Evolutionary conservation across 2,329 filamentous ascomycete species (phyloP), one percentile per base, ranked within the genome.

Genomic region (Waltergamsia citrina): DNA sequence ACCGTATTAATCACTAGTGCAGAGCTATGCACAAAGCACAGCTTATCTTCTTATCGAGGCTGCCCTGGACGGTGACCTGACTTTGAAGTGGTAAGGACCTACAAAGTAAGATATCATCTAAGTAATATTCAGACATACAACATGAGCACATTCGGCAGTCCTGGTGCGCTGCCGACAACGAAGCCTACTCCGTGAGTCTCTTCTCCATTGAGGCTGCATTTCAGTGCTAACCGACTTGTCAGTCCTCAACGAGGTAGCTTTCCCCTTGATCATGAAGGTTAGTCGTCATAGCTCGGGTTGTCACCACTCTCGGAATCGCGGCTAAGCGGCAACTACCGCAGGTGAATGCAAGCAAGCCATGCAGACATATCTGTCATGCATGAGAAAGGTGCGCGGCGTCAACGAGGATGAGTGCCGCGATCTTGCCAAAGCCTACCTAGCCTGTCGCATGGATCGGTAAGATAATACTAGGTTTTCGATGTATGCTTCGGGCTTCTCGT

Each of bases 341-440:
- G 85, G 86, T 51, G 92, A 98, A 65, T 98, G 92, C 70, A 95
- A 90, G 56, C 67, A 81, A 38, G 74, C 93, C 43, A 96, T 96
- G 76, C 73, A 73, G 38, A 71, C 70, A 34, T 98, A 98, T 53
- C 72, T 98, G 31, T 70, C 74, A 38, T 98, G 92, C 57, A 80
- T 98, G 54, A 92, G 88, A 54, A 81, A 75, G 41, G 78, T 81
- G 42, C 77, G 78, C 46, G 92, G 92, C 17, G 74, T 84, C 47
- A 96, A 96, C 53, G 83, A 92, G 43, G 71, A 85, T 41, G 78
- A 85, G 51, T 98, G 92, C 56, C 80, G 92, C 37, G 67, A 76
- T 50, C 61, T 95, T 35, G 88, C 88, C 39, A 96, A 95, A 63
- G 72, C 77, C 20, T 98, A 98, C 57, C 66, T 98, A 35, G 67